Evolutionary conservation across 1,284 basidiomycete species (phyloP).

Genomic region (Cryptococcus hybrid): DNA sequence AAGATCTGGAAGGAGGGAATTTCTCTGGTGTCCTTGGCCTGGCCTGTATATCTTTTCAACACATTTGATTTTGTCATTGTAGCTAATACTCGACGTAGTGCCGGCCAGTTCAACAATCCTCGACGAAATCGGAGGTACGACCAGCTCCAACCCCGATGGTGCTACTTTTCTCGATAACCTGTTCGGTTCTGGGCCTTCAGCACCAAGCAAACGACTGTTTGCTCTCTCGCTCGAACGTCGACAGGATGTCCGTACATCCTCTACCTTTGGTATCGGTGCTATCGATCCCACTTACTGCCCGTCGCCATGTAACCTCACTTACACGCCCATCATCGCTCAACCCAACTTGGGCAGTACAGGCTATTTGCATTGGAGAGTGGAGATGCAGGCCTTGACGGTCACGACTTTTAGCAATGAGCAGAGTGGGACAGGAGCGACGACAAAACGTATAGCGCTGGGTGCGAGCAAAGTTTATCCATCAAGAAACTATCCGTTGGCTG

Average conservation of each 20-base stretch:
- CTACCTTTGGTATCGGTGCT: conserved; percentile 40
- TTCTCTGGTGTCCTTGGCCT: conserved; percentile 47
- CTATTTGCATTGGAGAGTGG: conserved; percentile 43
- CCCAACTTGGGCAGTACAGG: conserved; percentile 40
- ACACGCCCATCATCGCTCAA: conserved; percentile 40
- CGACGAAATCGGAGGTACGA: conserved; percentile 40
- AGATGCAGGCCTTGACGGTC: conserved; percentile 25
- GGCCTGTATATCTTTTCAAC: conserved; percentile 26
- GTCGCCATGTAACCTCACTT: conserved; percentile 35
- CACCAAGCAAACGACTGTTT: conserved; percentile 43
- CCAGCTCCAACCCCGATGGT: conserved; percentile 45
- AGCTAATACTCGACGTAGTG: conserved; percentile 15
- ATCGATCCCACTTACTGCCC: conserved; percentile 34
- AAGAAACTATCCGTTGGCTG: conserved; percentile 34
- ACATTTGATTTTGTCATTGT: background rate
- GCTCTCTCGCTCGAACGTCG: conserved; percentile 41
- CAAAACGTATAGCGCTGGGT: conserved; percentile 25
- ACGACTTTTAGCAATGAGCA: conserved; percentile 28
- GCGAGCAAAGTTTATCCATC: conserved; percentile 24
- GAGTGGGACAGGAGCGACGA: conserved; percentile 22
- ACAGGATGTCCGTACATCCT: conserved; percentile 46
- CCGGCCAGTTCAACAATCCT: conserved; percentile 46
- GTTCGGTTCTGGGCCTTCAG: conserved; percentile 43
- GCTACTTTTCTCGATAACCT: conserved; percentile 50
- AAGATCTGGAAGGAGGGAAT: conserved; percentile 40